Base-by-base conservation (phyloP, 306 rosid genomes). In the Sophora flavescens region DNA sequence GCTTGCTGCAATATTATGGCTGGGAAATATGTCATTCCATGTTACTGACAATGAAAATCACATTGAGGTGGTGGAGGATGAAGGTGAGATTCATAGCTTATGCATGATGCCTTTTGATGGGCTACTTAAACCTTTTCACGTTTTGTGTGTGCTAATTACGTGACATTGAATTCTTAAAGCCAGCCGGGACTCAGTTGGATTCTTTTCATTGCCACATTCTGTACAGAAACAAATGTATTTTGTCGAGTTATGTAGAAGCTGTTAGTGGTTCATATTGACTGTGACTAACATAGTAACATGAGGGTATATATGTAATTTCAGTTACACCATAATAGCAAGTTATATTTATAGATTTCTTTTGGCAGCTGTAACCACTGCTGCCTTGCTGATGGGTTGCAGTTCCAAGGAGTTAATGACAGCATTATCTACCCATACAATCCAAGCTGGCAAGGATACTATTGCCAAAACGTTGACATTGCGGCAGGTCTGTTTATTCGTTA, bases 1-100 rank as follows among this genome's bases (percentile, higher is more conserved):
- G 88, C 86, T 93, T 58, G 76, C 96, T 33, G 99, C 97, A 44
- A 81, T 96, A 41, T 72, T 96, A 58, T 96, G 99, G 99, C 77
- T 96, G 53, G 99, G 99, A 83, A 96, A 96, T 85, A 91, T 93
- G 77, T 86, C 99, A 82, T 96, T 96, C 78, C 50, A 68, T 77
- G 77, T 56, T 48, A 71, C 64, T 65, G 91, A 92, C 79, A 85
- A 86, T 82, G 99, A 86, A 79, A 89, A 88, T 83, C 88, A 89
- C 68, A 86, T 87, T 72, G 93, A 92, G 77, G 98, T 96, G 74
- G 70, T 88, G 66, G 85, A 84, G 32, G 91, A 87, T 84, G 99
- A 96, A 85, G 99, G 99, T 96, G 86, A 79, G 74, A 59, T 60
- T 53, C 32, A 57, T 33, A 53, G 38, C 39, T 51, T 81, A 71